A percentile compares a stretch with the other conserved stretches of the same genome.
These are phyloP conservation scores for Centaurea solstitialis DNA, from an alignment of 129 eudicot species.

Conservation along the genomic window DNA sequence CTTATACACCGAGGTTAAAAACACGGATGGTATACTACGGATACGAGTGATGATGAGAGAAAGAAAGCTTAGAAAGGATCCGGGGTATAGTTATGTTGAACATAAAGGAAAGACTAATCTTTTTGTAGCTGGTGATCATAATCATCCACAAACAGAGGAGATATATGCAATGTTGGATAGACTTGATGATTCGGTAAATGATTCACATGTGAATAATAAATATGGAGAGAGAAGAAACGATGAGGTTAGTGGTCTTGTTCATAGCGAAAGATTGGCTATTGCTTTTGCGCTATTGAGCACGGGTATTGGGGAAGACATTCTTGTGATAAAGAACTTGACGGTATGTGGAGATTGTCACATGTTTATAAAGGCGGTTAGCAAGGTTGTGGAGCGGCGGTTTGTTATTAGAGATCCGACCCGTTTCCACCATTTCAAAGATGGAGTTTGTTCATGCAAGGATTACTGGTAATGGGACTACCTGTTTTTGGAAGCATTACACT, in stretches of 20 bases:
- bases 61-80: slow-evolving; percentile 59
- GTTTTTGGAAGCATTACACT: not conserved
- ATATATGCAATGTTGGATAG: slow-evolving; percentile 55
- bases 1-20: slow-evolving; percentile 54
- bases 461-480: slow-evolving; percentile 48
- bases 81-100: slow-evolving; percentile 79
- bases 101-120: slow-evolving; percentile 60
- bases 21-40: slow-evolving; percentile 49
- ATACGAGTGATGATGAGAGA: slow-evolving; percentile 73
- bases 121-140: slow-evolving; percentile 78
- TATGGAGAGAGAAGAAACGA: not conserved
- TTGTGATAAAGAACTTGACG: slow-evolving; percentile 82
- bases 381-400: slow-evolving; percentile 57
- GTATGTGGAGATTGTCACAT: slow-evolving; percentile 78
- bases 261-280: slow-evolving; percentile 83
- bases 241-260: slow-evolving; percentile 38
- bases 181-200: slow-evolving; percentile 45
- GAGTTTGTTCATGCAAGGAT: slow-evolving; percentile 81
- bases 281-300: slow-evolving; percentile 67
- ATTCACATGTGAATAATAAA: slow-evolving; percentile 1
- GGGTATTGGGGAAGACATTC: slow-evolving; percentile 46
- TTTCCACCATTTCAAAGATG: slow-evolving; percentile 77
- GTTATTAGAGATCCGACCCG: slow-evolving; percentile 84
- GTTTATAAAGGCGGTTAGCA: slow-evolving; percentile 76
- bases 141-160: slow-evolving; percentile 60